A percentile compares a stretch with the other conserved stretches of the same genome.
phyloP scores from a whole-genome alignment of 768 basidiomycete species.

The Termitomyces sp. region DNA sequence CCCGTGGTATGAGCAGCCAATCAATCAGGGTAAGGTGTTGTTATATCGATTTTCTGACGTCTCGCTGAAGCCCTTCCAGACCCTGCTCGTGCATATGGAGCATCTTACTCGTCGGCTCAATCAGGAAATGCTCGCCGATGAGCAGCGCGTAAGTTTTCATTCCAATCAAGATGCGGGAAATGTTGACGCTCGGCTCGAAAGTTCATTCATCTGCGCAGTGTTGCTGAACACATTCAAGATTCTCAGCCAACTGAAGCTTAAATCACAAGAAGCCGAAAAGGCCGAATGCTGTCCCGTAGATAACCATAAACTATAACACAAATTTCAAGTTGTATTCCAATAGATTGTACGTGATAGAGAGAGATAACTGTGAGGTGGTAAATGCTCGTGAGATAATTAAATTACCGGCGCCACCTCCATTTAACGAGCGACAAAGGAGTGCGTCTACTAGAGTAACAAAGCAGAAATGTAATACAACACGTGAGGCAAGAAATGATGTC shows the following conservation, averaged over 20 bases:
- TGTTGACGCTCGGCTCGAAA: neutral
- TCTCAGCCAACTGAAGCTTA: neutral
- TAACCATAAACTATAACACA: slow-evolving; percentile 1
- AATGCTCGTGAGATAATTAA: slow-evolving; percentile 8
- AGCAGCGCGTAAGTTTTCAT: slow-evolving; percentile 41
- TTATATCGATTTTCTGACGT: neutral
- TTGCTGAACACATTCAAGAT: slow-evolving; percentile 7
- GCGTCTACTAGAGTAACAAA: slow-evolving; percentile 11
- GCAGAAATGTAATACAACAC: slow-evolving; percentile 15
- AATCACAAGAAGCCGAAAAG: neutral
- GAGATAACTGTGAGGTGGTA: neutral
- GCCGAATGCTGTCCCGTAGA: neutral
- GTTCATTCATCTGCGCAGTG: slow-evolving; percentile 11
- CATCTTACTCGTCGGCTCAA: slow-evolving; percentile 49
- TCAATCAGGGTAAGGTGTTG: slow-evolving; percentile 53
- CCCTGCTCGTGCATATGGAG: slow-evolving; percentile 70
- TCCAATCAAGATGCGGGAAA: neutral
- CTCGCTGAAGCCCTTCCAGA: slow-evolving; percentile 31
- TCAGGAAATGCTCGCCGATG: slow-evolving; percentile 46
- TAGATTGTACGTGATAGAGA: slow-evolving; percentile 7
- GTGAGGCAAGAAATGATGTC: slow-evolving; percentile 5
- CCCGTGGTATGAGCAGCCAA: slow-evolving; percentile 52
- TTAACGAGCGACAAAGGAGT: slow-evolving; percentile 6
- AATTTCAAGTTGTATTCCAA: slow-evolving; percentile 9
- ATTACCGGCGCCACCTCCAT: slow-evolving; percentile 7